phyloP scores from a whole-genome alignment of 2,329 filamentous ascomycete species.

The Huntiella decipiens region DNA sequence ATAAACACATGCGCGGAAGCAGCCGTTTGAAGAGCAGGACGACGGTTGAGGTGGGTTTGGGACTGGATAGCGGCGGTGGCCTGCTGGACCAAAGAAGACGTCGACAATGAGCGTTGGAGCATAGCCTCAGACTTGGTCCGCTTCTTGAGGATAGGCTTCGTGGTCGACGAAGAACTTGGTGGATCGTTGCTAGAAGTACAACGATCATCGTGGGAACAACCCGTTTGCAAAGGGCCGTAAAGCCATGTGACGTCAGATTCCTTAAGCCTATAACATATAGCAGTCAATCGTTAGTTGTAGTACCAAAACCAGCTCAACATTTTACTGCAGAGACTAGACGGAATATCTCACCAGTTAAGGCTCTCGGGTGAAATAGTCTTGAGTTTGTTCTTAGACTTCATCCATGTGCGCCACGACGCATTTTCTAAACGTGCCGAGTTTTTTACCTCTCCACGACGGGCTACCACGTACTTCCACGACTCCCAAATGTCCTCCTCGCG shows the following conservation, averaged over 20 bases:
- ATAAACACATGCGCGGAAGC: constrained; percentile 21
- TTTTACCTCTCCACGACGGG: constrained; percentile 57
- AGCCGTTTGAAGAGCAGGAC: constrained; percentile 29
- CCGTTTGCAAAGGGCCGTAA: constrained; percentile 77
- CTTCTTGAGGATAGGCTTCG: constrained; percentile 93
- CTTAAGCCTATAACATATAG: constrained; percentile 49
- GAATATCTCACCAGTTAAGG: constrained; percentile 59
- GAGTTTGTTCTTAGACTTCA: constrained; percentile 73
- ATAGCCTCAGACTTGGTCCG: constrained; percentile 91
- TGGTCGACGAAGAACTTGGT: constrained; percentile 47
- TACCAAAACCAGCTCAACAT: not conserved
- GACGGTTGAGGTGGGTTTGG: constrained; percentile 42
- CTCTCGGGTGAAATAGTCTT: constrained; percentile 79
- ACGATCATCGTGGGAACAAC: constrained; percentile 34
- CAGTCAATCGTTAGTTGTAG: constrained; percentile 10
- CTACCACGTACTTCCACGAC: constrained; percentile 85
- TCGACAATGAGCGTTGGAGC: constrained; percentile 72
- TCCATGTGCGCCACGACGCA: constrained; percentile 93
- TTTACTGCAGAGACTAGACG: not conserved
- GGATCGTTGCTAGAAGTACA: constrained; percentile 23
- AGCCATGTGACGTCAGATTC: constrained; percentile 96
- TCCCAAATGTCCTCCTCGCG: constrained; percentile 93
- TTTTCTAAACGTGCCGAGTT: constrained; percentile 78
- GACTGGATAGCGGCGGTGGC: constrained; percentile 73
- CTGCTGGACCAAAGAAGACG: constrained; percentile 76